These are phyloP conservation scores for Nicotiana otophora DNA, from an alignment of 257 asterid genomes.

Conservation along the genomic window DNA sequence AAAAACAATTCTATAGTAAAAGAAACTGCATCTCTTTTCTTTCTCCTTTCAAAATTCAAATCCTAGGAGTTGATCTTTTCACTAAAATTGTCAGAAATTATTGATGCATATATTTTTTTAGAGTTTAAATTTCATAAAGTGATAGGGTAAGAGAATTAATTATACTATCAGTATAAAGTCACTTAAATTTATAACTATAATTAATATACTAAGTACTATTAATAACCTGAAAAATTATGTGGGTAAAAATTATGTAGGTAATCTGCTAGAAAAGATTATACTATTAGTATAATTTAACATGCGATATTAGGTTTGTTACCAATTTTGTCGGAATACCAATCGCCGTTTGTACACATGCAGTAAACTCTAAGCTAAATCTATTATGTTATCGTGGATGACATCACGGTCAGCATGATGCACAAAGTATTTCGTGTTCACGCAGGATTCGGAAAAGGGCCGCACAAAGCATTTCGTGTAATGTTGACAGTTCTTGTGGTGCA, in stretches of 20 bases:
- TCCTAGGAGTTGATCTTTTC: neutral
- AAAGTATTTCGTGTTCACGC: too few relatives aligned
- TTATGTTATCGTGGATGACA: neutral
- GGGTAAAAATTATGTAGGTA: neutral
- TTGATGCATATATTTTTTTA: neutral
- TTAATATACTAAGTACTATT: neutral
- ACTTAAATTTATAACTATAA: neutral
- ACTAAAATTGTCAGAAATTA: neutral
- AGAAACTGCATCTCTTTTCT: neutral
- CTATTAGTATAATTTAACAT: neutral
- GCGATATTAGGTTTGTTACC: too few relatives aligned
- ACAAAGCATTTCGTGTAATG: too few relatives aligned
- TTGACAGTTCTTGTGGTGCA: too few relatives aligned
- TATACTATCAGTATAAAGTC: too few relatives aligned
- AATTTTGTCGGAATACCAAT: too few relatives aligned
- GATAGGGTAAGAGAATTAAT: too few relatives aligned
- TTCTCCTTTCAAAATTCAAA: neutral
- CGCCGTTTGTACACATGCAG: too few relatives aligned
- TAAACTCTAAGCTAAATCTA: neutral
- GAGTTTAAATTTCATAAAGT: neutral
- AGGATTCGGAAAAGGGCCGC: accelerated
- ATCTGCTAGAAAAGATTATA: neutral
- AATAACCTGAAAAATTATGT: neutral
- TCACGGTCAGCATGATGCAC: too few relatives aligned
- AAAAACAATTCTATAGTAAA: neutral